Evolutionary conservation across 1,284 basidiomycete genomes (phyloP).

Genomic region (Irpex sp.): DNA sequence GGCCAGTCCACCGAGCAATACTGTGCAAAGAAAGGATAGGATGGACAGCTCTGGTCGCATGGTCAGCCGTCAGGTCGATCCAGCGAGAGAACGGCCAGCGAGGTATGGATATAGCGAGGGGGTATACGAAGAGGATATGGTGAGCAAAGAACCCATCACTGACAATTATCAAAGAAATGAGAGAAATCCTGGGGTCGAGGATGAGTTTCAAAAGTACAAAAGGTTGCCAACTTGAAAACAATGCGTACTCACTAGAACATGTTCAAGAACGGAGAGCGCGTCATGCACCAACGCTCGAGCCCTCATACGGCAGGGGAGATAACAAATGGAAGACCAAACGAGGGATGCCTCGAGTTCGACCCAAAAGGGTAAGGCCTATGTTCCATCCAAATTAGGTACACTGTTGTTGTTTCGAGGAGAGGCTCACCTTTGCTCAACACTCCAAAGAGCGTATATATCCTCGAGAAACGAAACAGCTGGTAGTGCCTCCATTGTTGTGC

Average conservation of each 20-base stretch:
- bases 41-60: conserved; percentile 58
- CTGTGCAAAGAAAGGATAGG: conserved; percentile 57
- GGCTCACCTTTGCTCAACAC: neutral
- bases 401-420: conserved; percentile 7
- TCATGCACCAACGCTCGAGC: conserved; percentile 13
- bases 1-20: conserved; percentile 45
- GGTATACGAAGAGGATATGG: conserved; percentile 16
- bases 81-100: conserved; percentile 22
- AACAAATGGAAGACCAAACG: conserved; percentile 19
- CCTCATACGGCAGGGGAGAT: neutral
- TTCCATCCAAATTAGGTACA: conserved; percentile 6
- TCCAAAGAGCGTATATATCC: too few relatives aligned
- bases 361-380: conserved; percentile 20
- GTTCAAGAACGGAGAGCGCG: conserved; percentile 15
- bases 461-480: too few relatives aligned
- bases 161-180: conserved; percentile 14
- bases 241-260: conserved; percentile 18
- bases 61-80: conserved; percentile 22
- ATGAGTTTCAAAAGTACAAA: conserved; percentile 17
- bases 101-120: conserved; percentile 16
- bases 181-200: conserved; percentile 9
- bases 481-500: too few relatives aligned
- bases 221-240: conserved; percentile 20
- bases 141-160: conserved; percentile 9
- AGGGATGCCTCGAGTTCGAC: conserved; percentile 3